Evolutionary conservation across 2,329 filamentous ascomycete species (phyloP).

Genomic region (Chaetothyriales sp.): DNA sequence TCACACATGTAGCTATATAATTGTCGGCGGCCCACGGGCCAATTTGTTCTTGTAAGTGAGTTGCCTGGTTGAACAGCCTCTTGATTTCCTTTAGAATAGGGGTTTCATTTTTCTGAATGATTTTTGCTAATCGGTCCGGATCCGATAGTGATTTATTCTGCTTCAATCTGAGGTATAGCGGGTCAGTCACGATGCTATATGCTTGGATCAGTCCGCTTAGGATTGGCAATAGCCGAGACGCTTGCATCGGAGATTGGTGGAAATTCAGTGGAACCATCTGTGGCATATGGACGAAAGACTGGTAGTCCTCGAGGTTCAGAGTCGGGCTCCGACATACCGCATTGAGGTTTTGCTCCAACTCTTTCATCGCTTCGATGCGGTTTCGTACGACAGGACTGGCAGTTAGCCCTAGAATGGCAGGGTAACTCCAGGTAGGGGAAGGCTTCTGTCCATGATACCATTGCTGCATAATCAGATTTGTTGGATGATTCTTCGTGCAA

Average conservation of each 20-base stretch:
- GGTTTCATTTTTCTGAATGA: conserved; percentile 23
- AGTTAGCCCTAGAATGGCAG: conserved; percentile 63
- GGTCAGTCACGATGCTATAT: conserved; percentile 49
- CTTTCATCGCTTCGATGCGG: conserved; percentile 19
- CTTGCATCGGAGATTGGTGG: conserved; percentile 2
- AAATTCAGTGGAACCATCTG: conserved; percentile 32
- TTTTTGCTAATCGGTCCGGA: conserved; percentile 18
- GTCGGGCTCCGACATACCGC: conserved; percentile 57
- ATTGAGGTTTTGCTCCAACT: conserved; percentile 57
- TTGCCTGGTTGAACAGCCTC: conserved; percentile 38
- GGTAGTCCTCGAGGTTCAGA: conserved; percentile 53
- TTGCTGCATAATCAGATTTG: conserved; percentile 57
- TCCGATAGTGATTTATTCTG: conserved; percentile 25
- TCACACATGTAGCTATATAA: conserved; percentile 44
- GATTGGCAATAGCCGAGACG: conserved; percentile 27
- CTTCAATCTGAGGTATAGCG: conserved; percentile 40
- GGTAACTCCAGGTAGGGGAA: conserved; percentile 24
- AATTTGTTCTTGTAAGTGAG: conserved; percentile 42
- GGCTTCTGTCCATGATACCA: conserved; percentile 45
- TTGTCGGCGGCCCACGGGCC: conserved; percentile 57
- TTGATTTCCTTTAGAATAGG: conserved; percentile 38
- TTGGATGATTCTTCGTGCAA: conserved; percentile 50
- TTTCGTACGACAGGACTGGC: conserved; percentile 58
- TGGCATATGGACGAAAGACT: conserved; percentile 56
- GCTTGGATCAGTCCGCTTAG: conserved; percentile 30